Base-by-base conservation (phyloP, 2,329 filamentous ascomycete species). In the Aspergillus novoparasiticus region DNA sequence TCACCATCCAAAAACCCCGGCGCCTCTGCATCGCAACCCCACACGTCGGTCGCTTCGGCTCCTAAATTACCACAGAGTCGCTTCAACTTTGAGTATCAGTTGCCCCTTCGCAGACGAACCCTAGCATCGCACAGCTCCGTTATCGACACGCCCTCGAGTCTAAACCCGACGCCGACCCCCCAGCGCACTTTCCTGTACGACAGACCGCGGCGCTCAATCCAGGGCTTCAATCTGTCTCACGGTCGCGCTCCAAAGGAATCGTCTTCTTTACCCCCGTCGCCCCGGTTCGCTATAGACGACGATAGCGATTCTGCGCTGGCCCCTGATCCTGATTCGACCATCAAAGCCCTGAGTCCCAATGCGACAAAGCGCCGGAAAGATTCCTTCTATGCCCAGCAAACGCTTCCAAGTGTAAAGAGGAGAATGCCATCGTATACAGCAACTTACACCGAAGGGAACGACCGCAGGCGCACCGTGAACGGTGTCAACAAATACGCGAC, bases 161-260 rank as follows among this genome's bases (percentile, higher is more conserved):
- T 43, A 32, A 50, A 23, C 46, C 54, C 83, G 62, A 79, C 82
- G n/a, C 77, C 83, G 63, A 80, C 82, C 63, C 83, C 82, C 58
- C 81, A 82, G 61, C 76, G 76, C 62, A 73, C 73, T 45, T 68
- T 76, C 53, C 73, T 75, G 68, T 74, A 79, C 62, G 73, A 78
- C 68, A 71, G 70, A 58, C 67, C 66, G 66, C 72, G 73, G 59
- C 75, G 71, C 65, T 73, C 73, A 43, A 67, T 73, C 57, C 65
- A 72, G 59, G 69, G 66, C 64, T 69, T 75, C 59, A 63, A 64
- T 46, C 58, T 63, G 39, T 68, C 71, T 30, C 59, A 66, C 58
- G 28, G 59, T 55, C 63, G 65, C 66, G 48, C 62, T 53, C 65
- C 60, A 61, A 67, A 67, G 65, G 69, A 62, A 64, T 65, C 63